phyloP scores from a whole-genome alignment of 305 asterid species.

The Fraxinus nigra region DNA sequence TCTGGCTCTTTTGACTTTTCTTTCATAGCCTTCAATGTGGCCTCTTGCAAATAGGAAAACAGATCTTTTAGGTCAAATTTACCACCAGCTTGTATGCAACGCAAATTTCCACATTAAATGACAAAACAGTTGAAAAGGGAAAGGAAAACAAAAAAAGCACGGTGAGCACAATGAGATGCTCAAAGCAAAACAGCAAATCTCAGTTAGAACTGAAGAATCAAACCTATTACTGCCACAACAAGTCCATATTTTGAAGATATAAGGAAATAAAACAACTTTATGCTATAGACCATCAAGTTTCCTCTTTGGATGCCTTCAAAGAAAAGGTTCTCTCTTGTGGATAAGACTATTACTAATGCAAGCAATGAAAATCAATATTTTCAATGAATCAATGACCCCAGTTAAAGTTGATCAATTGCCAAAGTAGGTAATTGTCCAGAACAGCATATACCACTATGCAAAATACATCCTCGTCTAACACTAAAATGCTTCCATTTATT shows the following conservation, averaged over 20 bases:
- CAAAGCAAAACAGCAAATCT: background rate
- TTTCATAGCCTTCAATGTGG: constrained; percentile 57
- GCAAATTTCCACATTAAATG: background rate
- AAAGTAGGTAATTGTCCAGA: background rate
- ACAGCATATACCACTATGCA: background rate
- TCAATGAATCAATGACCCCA: background rate
- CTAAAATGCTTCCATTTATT: background rate
- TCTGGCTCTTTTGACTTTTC: constrained; percentile 66
- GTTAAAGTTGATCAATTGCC: background rate
- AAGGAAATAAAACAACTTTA: background rate
- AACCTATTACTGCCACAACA: background rate
- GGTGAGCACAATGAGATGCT: background rate
- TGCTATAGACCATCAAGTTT: background rate
- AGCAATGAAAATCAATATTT: background rate
- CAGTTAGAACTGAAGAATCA: background rate
- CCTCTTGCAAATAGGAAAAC: constrained; percentile 46
- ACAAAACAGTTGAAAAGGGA: background rate
- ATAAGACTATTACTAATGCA: background rate
- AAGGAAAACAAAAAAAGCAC: background rate
- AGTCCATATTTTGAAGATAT: background rate
- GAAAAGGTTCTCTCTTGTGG: background rate
- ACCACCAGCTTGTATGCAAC: background rate
- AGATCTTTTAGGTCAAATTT: constrained; percentile 8
- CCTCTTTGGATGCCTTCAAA: background rate
- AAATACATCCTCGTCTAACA: background rate